Evolutionary conservation across 2,329 filamentous ascomycete genomes (phyloP).

Genomic region (Phialophora macrospora): DNA sequence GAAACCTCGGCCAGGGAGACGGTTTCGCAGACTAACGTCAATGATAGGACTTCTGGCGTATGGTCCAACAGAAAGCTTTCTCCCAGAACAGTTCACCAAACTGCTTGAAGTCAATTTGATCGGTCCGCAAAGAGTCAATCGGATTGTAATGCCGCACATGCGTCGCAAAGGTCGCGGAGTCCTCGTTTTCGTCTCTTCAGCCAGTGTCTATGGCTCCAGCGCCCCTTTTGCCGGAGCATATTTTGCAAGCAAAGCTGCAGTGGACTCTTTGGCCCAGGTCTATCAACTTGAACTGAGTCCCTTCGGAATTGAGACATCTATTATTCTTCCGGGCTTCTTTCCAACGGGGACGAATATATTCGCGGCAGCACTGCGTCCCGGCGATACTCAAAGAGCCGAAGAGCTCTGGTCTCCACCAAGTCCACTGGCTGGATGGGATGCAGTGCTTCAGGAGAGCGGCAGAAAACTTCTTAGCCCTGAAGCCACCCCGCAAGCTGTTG

Average conservation of each 20-base stretch:
- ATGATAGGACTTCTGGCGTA: constrained; percentile 26
- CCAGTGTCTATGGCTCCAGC: constrained; percentile 19
- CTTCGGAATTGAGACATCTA: constrained; percentile 31
- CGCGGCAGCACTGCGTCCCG: constrained; percentile 16
- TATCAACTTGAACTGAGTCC: constrained; percentile 24
- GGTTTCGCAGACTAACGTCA: background rate
- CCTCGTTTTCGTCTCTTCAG: constrained; percentile 28
- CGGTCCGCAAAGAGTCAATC: constrained; percentile 26
- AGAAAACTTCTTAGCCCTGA: constrained; percentile 8
- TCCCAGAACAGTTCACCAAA: constrained; percentile 27
- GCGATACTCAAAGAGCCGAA: constrained; percentile 13
- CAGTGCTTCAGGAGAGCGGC: background rate
- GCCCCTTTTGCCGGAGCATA: constrained; percentile 31
- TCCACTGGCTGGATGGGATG: constrained; percentile 9
- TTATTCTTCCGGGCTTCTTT: constrained; percentile 31
- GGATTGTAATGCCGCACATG: constrained; percentile 31
- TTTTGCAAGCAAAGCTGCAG: constrained; percentile 32
- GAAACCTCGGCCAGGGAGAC: too few relatives aligned
- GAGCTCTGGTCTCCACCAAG: constrained; percentile 19
- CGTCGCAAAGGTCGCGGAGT: constrained; percentile 20
- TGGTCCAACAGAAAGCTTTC: constrained; percentile 35
- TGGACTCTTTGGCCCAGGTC: constrained; percentile 28
- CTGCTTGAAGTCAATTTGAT: constrained; percentile 32
- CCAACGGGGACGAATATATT: constrained; percentile 32
- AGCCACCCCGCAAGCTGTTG: constrained; percentile 19